Base-by-base conservation (phyloP, 1,284 basidiomycete species). In the Neonothopanus nambi region DNA sequence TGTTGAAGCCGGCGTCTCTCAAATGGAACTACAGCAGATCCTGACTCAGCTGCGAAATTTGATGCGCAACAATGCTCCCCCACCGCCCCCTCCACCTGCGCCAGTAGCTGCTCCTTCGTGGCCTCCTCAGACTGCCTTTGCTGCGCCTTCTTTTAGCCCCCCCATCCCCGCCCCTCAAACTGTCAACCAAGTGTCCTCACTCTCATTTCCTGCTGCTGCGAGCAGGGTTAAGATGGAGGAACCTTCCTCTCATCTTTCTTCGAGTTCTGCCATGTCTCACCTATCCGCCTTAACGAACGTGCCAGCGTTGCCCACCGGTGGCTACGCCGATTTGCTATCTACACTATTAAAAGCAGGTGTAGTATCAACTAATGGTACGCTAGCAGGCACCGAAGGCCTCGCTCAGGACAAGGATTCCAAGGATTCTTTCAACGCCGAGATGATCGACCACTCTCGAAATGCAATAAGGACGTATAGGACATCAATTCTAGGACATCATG, bases 11-110 rank as follows among this genome's bases (percentile, higher is more conserved):
- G 87, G 89, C 13, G 85, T 95, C 15, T 91, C 91, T 2, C 85
- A 89, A 61, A 82, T 84, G 23, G 90, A 95, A 65, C 75, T 95
- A 24, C 77, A 78, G 38, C 89, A 93, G 64, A 95, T 96, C 51
- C 77, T 93, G 0, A 69, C 73, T 30, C 91, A 94, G 65, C 69
- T 96, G 5, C 85, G 89, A 35, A 77, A 79, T 28, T 71, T 94
- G 17, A 78, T 84, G 23, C 79, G 82, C 48, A 69, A 75, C 55
- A 69, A 71, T 49, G 63, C 72, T 20, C 65, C 76, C 26, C 70
- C 76, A 37, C 64, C 73, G 36, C 65, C 69, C 7, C n/a, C n/a
- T n/a, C 65, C 67, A 13, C 64, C 66, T n/a, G 57, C 68, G 9
- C 63, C 69, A 7, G 20, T 33, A 37, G 18, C n/a, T 18, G 9